Evolutionary conservation across 2,329 filamentous ascomycete genomes (phyloP), one percentile per base, ranked within the genome.

Genomic region (Malbranchea cinnamomea): DNA sequence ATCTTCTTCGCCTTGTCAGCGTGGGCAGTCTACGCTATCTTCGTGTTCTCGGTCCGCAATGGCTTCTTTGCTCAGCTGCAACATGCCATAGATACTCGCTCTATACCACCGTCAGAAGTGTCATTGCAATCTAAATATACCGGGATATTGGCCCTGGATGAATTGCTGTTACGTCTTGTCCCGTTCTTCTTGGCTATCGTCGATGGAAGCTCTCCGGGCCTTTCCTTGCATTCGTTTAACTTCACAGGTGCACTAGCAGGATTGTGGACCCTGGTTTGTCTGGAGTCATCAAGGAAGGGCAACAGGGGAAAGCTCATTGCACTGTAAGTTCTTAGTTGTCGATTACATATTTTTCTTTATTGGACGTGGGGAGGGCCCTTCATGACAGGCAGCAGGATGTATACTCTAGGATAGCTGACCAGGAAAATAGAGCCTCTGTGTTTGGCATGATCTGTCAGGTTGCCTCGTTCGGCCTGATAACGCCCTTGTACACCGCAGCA

Each of bases 251-350:
- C 57, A 3, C 53, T 60, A 28, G 52, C 53, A 3, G 50, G 54
- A 3, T 46, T 54, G n/a, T 62, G 56, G 55, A 43, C 52, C 4
- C 37, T 62, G 23, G 42, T 66, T 14, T 45, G 52, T 2, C 45
- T 65, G 32, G 63, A 67, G 38, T 49, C 57, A 7, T 52, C 60
- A 45, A 48, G 63, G 23, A 42, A 41, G n/a, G n/a, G n/a, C n/a
- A n/a, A n/a, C n/a, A n/a, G n/a, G n/a, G n/a, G n/a, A n/a, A n/a
- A n/a, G n/a, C n/a, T n/a, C n/a, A n/a, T n/a, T n/a, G n/a, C n/a
- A n/a, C n/a, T n/a, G n/a, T n/a, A n/a, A n/a, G n/a, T n/a, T n/a
- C n/a, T n/a, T n/a, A n/a, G n/a, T n/a, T n/a, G n/a, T n/a, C n/a
- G n/a, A n/a, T n/a, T n/a, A n/a, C n/a, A n/a, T n/a, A n/a, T n/a